These are phyloP conservation scores for Tubosaeta sp. DNA, from an alignment of 768 basidiomycete genomes.

Conservation along the genomic window DNA sequence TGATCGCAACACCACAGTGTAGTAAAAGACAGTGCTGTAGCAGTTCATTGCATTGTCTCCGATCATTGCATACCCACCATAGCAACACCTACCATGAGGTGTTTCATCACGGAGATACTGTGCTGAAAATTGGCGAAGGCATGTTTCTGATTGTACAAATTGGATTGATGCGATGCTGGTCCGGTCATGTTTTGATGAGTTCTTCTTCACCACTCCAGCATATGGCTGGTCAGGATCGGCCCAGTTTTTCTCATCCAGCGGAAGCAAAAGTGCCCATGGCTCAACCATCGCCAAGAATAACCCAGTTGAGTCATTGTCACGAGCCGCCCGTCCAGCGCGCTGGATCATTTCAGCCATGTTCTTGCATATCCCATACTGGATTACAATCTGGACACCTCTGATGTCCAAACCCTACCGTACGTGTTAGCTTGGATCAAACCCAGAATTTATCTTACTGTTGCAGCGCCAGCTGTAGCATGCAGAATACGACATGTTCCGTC, in stretches of 20 bases:
- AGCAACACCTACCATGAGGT: neutral
- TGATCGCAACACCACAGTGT: neutral
- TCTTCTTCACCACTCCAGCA: neutral
- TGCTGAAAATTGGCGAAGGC: neutral
- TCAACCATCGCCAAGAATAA: neutral
- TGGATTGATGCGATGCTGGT: neutral
- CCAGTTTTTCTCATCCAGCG: neutral
- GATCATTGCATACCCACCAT: neutral
- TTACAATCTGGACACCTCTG: neutral
- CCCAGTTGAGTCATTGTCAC: neutral
- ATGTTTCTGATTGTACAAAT: neutral
- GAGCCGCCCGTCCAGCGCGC: neutral
- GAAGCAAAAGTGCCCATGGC: neutral
- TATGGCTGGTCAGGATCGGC: neutral
- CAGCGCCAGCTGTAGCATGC: conserved; percentile 20
- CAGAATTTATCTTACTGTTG: conserved; percentile 11
- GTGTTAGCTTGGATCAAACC: neutral
- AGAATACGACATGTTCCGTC: conserved; percentile 21
- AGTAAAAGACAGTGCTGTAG: neutral
- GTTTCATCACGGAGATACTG: neutral
- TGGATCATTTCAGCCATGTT: neutral
- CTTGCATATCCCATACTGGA: neutral
- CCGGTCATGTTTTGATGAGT: conserved; percentile 1
- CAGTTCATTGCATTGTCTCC: neutral
- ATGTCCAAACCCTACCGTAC: conserved; percentile 2